These are phyloP conservation scores for Exophiala sp. DNA, from an alignment of 2,329 filamentous ascomycete genomes.

Conservation along the genomic window DNA sequence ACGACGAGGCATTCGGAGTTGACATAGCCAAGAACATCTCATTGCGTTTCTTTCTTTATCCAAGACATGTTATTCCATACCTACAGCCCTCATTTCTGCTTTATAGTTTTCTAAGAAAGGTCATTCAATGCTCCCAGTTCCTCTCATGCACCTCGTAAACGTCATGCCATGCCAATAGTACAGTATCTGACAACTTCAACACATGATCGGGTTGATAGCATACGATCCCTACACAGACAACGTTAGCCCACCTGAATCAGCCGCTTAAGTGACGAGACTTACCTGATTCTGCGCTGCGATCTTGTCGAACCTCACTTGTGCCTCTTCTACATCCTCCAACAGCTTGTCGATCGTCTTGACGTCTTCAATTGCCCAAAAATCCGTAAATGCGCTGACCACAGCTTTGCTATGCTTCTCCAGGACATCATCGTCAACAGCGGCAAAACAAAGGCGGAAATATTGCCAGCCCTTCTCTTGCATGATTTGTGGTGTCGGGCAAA, in stretches of 20 bases:
- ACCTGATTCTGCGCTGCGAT: constrained; percentile 13
- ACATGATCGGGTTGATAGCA: constrained; percentile 18
- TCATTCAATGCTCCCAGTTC: background rate
- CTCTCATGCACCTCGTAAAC: background rate
- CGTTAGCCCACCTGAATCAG: background rate
- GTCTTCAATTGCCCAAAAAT: constrained; percentile 74
- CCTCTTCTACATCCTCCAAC: constrained; percentile 38
- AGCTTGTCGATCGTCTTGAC: constrained; percentile 63
- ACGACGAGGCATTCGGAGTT: background rate
- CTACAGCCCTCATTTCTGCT: too few species aligned
- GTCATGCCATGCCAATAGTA: too few species aligned
- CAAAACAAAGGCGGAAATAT: constrained; percentile 79
- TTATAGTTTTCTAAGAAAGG: background rate
- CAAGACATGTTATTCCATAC: background rate
- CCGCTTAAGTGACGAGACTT: constrained; percentile 1
- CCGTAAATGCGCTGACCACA: constrained; percentile 65
- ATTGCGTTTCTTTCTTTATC: background rate
- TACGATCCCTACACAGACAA: constrained; percentile 6
- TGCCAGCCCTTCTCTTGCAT: constrained; percentile 60
- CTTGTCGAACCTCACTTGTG: constrained; percentile 5
- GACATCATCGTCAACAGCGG: constrained; percentile 71
- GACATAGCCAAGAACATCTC: background rate
- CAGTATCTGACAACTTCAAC: constrained; percentile 1
- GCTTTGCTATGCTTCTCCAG: constrained; percentile 60
- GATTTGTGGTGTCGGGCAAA: constrained; percentile 64